Evolutionary conservation across 2,329 filamentous ascomycete genomes (phyloP).

Genomic region (Colletotrichum spaethianum): DNA sequence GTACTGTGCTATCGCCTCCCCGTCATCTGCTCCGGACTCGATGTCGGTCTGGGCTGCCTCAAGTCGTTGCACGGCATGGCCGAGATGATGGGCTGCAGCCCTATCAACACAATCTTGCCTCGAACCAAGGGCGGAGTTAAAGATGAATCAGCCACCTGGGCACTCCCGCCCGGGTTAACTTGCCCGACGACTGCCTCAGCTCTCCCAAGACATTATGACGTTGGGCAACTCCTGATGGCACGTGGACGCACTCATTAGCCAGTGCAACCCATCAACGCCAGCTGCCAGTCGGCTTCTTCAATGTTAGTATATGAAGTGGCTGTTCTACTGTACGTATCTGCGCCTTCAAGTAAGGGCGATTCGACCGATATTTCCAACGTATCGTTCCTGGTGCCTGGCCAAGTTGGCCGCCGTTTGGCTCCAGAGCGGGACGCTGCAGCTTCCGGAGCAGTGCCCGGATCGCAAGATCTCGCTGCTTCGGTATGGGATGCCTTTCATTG

Average conservation of each 20-base stretch:
- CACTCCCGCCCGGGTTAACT: constrained; percentile 8
- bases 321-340: background rate
- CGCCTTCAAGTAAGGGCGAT: constrained; percentile 11
- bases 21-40: constrained; percentile 1
- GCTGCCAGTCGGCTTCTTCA: constrained; percentile 4
- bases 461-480: constrained; percentile 28
- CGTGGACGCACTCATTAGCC: constrained; percentile 24
- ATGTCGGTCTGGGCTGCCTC: background rate
- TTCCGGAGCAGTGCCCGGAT: constrained; percentile 11
- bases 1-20: background rate
- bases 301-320: background rate
- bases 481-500: constrained; percentile 14
- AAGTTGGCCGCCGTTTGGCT: constrained; percentile 15
- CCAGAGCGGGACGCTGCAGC: constrained; percentile 33
- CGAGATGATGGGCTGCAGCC: constrained; percentile 35
- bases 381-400: constrained; percentile 1
- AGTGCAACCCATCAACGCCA: constrained; percentile 31
- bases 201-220: constrained; percentile 21
- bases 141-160: background rate
- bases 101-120: constrained; percentile 21
- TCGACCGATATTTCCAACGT: background rate
- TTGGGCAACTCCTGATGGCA: constrained; percentile 11
- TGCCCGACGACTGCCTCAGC: constrained; percentile 15
- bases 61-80: constrained; percentile 20
- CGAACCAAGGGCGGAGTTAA: background rate